These are phyloP conservation scores for Ceratocystis eucalypticola DNA, from an alignment of 2,329 filamentous ascomycete species.

Conservation along the genomic window DNA sequence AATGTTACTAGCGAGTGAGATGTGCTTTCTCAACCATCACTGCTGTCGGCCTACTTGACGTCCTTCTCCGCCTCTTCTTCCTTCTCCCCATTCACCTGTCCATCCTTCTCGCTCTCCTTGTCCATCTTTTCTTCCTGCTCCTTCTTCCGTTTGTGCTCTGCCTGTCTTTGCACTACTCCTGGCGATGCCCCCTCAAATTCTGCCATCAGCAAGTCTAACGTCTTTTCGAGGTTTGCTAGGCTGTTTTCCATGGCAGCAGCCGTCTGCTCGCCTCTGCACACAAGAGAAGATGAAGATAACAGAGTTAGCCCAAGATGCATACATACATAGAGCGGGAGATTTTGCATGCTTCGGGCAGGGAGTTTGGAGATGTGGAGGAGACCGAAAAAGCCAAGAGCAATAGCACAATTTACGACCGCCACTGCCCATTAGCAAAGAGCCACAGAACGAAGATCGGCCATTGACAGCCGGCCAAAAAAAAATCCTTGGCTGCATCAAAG, in stretches of 20 bases:
- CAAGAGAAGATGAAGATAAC: slow-evolving; percentile 14
- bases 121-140: neutral
- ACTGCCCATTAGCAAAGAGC: too few relatives aligned
- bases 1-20: neutral
- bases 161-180: slow-evolving; percentile 12
- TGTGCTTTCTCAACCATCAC: neutral
- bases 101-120: neutral
- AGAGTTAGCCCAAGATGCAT: neutral
- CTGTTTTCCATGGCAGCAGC: slow-evolving; percentile 40
- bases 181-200: slow-evolving; percentile 29
- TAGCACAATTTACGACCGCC: too few relatives aligned
- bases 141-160: slow-evolving; percentile 15
- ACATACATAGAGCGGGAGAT: neutral
- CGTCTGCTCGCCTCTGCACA: slow-evolving; percentile 39
- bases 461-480: too few relatives aligned
- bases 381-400: neutral
- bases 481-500: neutral
- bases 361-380: neutral
- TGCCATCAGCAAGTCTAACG: slow-evolving; percentile 41
- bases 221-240: slow-evolving; percentile 39
- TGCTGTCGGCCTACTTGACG: neutral
- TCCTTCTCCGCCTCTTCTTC: neutral
- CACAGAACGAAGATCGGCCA: too few relatives aligned
- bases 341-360: neutral
- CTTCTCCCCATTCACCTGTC: neutral